phyloP scores from a whole-genome alignment of 2,329 filamentous ascomycete genomes.

The Talaromyces sp. region DNA sequence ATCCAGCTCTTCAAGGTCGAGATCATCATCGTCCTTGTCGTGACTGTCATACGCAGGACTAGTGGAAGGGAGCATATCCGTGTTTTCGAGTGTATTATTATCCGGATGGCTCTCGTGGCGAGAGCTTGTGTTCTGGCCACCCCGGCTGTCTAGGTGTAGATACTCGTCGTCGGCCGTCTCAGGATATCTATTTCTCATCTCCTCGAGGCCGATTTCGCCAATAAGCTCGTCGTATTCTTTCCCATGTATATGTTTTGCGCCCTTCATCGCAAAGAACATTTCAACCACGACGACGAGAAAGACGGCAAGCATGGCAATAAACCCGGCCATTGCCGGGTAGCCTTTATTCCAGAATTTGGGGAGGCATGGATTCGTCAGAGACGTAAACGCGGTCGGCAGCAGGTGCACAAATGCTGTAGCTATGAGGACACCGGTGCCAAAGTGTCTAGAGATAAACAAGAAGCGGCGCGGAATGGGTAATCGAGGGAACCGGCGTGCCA shows the following conservation, averaged over 20 bases:
- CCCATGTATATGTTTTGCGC: slow-evolving; percentile 55
- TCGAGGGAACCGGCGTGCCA: slow-evolving; percentile 55
- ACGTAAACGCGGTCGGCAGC: slow-evolving; percentile 59
- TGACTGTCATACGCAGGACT: neutral
- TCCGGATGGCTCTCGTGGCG: neutral
- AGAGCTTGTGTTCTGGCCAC: neutral
- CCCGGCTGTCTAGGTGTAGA: slow-evolving; percentile 5
- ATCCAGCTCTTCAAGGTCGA: slow-evolving; percentile 54
- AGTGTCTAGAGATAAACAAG: slow-evolving; percentile 57
- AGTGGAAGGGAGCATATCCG: neutral
- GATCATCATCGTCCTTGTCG: slow-evolving; percentile 53
- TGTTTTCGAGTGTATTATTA: neutral
- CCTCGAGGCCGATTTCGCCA: slow-evolving; percentile 17
- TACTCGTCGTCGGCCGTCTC: slow-evolving; percentile 16
- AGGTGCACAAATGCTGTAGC: slow-evolving; percentile 56
- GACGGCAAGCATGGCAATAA: slow-evolving; percentile 78
- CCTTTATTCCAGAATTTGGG: slow-evolving; percentile 71
- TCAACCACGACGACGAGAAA: slow-evolving; percentile 79
- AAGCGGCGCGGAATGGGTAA: slow-evolving; percentile 55
- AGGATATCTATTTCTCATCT: slow-evolving; percentile 14
- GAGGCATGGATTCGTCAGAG: slow-evolving; percentile 60
- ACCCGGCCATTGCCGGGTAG: slow-evolving; percentile 74
- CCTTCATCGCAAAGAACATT: slow-evolving; percentile 76
- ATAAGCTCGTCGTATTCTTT: slow-evolving; percentile 47
- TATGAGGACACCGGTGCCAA: slow-evolving; percentile 54